Percentiles rank a stretch among this genome's conserved stretches.
phyloP scores from a whole-genome alignment of 208 protist genomes.

The Leishmania gerbilli region DNA sequence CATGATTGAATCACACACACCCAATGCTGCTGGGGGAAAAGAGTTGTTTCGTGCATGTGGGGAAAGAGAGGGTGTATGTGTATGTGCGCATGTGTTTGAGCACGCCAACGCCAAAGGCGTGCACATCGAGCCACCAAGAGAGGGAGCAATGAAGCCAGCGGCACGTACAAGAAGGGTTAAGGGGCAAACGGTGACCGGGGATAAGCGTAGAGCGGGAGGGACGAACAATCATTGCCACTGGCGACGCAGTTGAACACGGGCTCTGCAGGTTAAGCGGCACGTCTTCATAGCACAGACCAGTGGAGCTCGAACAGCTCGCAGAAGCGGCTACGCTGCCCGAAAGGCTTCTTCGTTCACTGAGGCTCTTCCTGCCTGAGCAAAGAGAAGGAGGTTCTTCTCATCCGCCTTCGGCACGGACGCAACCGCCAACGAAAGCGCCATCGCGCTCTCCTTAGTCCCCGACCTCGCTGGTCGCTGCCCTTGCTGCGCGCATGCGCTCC shows the following conservation, averaged over 20 bases:
- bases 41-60: not conserved
- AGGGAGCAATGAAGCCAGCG: not conserved
- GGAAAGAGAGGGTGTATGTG: not conserved
- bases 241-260: not conserved
- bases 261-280: not conserved
- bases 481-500: not conserved
- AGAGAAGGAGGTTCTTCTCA: not conserved
- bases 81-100: not conserved
- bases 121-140: not conserved
- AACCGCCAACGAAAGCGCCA: not conserved
- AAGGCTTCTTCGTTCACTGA: not conserved
- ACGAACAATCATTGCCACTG: not conserved
- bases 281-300: too few relatives aligned
- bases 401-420: not conserved
- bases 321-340: not conserved
- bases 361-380: not conserved
- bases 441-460: not conserved
- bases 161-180: not conserved
- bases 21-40: not conserved
- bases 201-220: not conserved
- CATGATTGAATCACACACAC: constrained; percentile 35
- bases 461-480: not conserved
- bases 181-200: not conserved
- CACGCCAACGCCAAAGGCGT: not conserved
- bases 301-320: not conserved